Evolutionary conservation across 73 alveolate species (phyloP), one percentile per base, ranked within the genome.

Genomic region (Durusdinium trenchii): DNA sequence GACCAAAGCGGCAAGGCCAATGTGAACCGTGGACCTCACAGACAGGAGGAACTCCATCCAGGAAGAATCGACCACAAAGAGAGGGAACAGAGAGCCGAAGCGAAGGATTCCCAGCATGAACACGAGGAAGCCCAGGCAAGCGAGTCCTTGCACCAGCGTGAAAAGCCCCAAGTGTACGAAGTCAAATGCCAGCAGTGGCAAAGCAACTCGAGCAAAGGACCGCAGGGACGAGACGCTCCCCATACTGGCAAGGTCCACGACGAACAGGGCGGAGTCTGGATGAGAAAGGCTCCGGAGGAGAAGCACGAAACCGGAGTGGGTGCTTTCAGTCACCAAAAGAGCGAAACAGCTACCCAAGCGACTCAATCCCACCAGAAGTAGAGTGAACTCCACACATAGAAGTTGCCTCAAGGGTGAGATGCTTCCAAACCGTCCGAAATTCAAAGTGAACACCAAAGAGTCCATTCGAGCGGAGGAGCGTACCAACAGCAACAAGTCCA

Each of bases 341-440:
- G 47, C 14, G 98, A 93, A 93, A 60, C 82, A 81, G 18, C 23
- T 73, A 47, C 98, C 98, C 30, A 52, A 23, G 42, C 98, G 40
- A n/a, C 90, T 32, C 64, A 73, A 36, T 46, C 98, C 98, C 48
- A 50, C 9, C 26, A 38, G 64, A 16, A 50, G 47, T 43, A 36
- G 62, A 20, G 14, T 23, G 30, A 79, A 73, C 3, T n/a, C 98
- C 4, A 26, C 35, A 60, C 92, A 51, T 4, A 28, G 32, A 26
- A 51, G 73, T 16, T 36, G 78, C 83, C 92, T 75, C 51, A 73
- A 0, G n/a, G 45, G 36, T 62, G 62, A 5, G 43, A 51, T 46
- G 46, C 79, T 52, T 36, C 46, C 96, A 35, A 46, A 1, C 9
- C 48, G 3, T 46, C 75, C 52, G 30, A 28, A 51, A 20, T 32